Conservation (phyloP, 2,329 filamentous ascomycete genomes). For the Alternaria solani region DNA sequence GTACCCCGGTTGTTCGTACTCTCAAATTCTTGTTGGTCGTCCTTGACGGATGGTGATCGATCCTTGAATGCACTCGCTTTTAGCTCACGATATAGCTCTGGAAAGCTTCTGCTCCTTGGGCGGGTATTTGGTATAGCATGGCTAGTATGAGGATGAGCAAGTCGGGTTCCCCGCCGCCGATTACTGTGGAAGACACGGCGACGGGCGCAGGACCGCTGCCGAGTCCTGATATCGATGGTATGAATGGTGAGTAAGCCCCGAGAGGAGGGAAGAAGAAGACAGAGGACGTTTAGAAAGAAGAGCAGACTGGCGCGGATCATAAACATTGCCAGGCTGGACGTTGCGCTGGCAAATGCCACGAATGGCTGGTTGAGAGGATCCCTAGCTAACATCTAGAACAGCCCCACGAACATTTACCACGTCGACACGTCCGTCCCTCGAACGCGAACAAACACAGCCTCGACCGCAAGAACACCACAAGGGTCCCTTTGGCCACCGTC, state of each 20-base stretch:
- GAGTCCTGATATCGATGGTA: slow-evolving; percentile 30
- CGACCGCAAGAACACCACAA: slow-evolving; percentile 25
- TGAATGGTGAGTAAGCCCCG: slow-evolving; percentile 19
- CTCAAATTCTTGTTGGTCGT: background rate
- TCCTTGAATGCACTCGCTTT: slow-evolving; percentile 6
- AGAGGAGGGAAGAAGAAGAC: background rate
- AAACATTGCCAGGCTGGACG: background rate
- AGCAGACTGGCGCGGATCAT: background rate
- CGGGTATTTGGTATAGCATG: slow-evolving; percentile 8
- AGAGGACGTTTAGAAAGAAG: background rate
- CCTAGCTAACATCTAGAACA: slow-evolving; percentile 15
- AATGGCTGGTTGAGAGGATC: background rate
- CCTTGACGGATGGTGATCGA: slow-evolving; percentile 5
- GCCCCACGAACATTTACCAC: slow-evolving; percentile 28
- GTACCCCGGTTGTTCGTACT: slow-evolving; percentile 7
- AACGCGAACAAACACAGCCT: slow-evolving; percentile 18
- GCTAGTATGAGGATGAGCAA: slow-evolving; percentile 15
- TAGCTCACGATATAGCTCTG: background rate
- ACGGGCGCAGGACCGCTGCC: slow-evolving; percentile 31
- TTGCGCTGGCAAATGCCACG: background rate
- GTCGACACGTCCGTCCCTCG: slow-evolving; percentile 19
- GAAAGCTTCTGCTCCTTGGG: slow-evolving; percentile 1
- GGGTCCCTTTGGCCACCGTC: slow-evolving; percentile 35
- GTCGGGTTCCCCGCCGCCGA: slow-evolving; percentile 40
- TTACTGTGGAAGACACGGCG: slow-evolving; percentile 47